Evolutionary conservation across 2,329 filamentous ascomycete species (phyloP).

Genomic region (Colletotrichum tabaci): DNA sequence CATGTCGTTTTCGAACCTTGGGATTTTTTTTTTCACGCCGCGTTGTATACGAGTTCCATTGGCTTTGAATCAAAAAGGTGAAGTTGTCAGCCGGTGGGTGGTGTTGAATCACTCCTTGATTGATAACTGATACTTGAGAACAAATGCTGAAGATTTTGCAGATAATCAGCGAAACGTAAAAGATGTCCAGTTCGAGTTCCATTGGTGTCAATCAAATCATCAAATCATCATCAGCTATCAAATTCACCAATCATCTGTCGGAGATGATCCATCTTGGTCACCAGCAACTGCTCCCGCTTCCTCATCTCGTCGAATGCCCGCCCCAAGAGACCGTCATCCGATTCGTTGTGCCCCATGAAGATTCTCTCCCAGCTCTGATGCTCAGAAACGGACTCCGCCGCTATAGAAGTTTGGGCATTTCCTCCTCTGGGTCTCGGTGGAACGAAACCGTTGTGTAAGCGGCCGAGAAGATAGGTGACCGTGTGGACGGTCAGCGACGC

Average conservation of each 20-base stretch:
- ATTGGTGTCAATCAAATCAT: too few relatives aligned
- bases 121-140: too few relatives aligned
- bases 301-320: neutral
- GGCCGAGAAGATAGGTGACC: neutral
- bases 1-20: too few relatives aligned
- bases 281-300: neutral
- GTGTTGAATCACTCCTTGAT: too few relatives aligned
- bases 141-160: too few relatives aligned
- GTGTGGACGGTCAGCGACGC: neutral
- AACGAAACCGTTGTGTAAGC: neutral
- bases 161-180: too few relatives aligned
- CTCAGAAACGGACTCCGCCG: neutral
- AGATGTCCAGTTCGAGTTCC: too few relatives aligned
- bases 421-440: neutral
- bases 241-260: neutral
- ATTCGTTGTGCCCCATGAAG: neutral
- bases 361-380: neutral
- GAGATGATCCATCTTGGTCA: neutral
- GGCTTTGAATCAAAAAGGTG: too few relatives aligned
- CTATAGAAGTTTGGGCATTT: neutral
- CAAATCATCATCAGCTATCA: neutral
- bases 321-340: neutral
- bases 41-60: too few relatives aligned
- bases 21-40: too few relatives aligned
- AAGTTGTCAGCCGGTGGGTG: too few relatives aligned